Conservation (phyloP, 2,329 filamentous ascomycete genomes). For the Arthrobotrys iridis region DNA sequence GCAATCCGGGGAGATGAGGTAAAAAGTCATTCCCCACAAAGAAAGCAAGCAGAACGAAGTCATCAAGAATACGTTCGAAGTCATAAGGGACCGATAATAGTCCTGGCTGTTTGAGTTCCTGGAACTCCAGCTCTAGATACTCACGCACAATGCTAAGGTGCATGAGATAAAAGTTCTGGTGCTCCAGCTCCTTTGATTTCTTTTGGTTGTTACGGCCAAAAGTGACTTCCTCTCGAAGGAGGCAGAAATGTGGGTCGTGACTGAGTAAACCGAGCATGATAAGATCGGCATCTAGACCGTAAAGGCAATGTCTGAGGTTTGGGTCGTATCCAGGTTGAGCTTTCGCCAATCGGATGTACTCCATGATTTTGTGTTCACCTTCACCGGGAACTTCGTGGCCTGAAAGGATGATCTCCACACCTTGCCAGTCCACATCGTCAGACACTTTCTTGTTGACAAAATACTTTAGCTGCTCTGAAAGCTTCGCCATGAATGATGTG, state of each 20-base stretch:
- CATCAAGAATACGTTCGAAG: constrained; percentile 95
- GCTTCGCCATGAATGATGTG: constrained; percentile 97
- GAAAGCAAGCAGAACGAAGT: constrained; percentile 99
- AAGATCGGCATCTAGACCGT: constrained; percentile 94
- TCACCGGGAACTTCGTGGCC: constrained; percentile 98
- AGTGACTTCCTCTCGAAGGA: constrained; percentile 95
- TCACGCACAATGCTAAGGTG: constrained; percentile 97
- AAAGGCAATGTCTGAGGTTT: constrained; percentile 94
- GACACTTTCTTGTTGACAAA: constrained; percentile 99
- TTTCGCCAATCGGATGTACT: constrained; percentile 98
- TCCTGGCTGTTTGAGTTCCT: constrained; percentile 81
- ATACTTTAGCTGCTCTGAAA: constrained; percentile 93
- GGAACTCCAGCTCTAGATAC: constrained; percentile 96
- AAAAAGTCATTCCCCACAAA: constrained; percentile 99
- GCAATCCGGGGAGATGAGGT: constrained; percentile 91
- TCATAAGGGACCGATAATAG: constrained; percentile 82
- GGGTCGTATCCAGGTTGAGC: constrained; percentile 91
- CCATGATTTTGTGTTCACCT: constrained; percentile 99
- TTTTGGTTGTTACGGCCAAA: constrained; percentile 88
- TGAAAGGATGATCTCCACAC: constrained; percentile 92
- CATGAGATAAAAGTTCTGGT: constrained; percentile 98
- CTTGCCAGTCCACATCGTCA: constrained; percentile 97
- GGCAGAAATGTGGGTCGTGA: constrained; percentile 97
- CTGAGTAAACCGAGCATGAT: constrained; percentile 98
- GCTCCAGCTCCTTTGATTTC: constrained; percentile 95